A percentile compares a stretch with the other conserved stretches of the same genome.
Conservation (phyloP, 2,329 filamentous ascomycete species). For the Colletotrichum sp. region DNA sequence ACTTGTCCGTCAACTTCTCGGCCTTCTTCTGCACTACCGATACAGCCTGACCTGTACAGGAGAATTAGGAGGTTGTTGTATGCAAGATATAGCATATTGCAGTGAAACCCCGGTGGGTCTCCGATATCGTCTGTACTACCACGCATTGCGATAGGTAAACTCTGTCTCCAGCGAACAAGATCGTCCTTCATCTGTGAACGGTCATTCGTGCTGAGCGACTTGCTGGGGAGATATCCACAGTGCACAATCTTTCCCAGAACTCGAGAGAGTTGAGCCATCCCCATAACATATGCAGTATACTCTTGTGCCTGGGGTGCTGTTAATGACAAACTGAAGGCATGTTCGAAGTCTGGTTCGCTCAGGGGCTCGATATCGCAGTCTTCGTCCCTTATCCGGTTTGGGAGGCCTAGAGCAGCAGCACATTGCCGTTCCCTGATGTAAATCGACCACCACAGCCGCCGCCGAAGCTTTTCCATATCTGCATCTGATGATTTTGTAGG, state of each 20-base stretch:
- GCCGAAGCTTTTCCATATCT: conserved; percentile 40
- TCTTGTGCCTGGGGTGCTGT: neutral
- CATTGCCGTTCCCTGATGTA: conserved; percentile 56
- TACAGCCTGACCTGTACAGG: neutral
- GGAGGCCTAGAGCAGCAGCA: conserved; percentile 48
- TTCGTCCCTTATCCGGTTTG: conserved; percentile 51
- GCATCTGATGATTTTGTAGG: conserved; percentile 17
- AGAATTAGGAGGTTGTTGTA: neutral
- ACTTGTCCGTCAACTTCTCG: neutral
- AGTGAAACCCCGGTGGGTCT: neutral
- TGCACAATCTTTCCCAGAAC: neutral
- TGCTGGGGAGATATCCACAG: neutral
- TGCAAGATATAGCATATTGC: neutral
- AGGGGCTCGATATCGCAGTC: conserved; percentile 43
- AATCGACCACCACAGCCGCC: conserved; percentile 59
- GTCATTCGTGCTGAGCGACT: neutral
- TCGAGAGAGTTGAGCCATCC: neutral
- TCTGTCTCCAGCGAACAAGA: neutral
- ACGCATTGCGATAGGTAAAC: neutral
- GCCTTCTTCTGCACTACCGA: neutral
- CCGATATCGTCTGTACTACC: neutral
- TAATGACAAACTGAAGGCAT: neutral
- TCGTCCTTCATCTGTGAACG: neutral
- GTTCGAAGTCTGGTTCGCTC: neutral
- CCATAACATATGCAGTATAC: neutral